Base-by-base conservation (phyloP, 2,329 filamentous ascomycete genomes). In the Scedosporium dehoogii region DNA sequence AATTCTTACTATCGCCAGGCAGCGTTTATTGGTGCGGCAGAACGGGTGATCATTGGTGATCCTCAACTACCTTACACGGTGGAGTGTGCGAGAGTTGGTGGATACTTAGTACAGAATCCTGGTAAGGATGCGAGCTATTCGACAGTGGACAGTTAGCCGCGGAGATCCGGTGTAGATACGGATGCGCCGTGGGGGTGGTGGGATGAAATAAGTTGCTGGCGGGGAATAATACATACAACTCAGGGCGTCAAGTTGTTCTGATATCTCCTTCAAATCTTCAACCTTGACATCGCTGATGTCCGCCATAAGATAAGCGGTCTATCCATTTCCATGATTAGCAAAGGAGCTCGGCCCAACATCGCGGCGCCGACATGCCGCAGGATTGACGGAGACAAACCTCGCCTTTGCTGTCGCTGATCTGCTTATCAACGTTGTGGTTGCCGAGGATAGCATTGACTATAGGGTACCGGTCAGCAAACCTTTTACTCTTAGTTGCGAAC, bases 401-500 rank as follows among this genome's bases (percentile, higher is more conserved):
- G 68, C 92, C 93, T 78, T 88, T 89, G 76, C 90, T 96, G 74
- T 97, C 94, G 59, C 91, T 94, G 80, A 96, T 97, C 78, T 99
- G 94, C 82, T 97, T 97, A 79, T 97, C 93, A 69, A 99, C 92
- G 74, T 99, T 99, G 80, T 99, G 92, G 70, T 96, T 87, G 53
- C 89, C 90, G 58, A 99, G 83, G 65, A 97, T 91, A 71, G 94
- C 90, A 80, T 99, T 99, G 67, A 99, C 94, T 87, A 66, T 10
- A 38, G 42, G 62, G 12, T 53, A 57, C 62, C 38, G 63, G 25
- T 23, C 56, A n/a, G 18, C 58, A 10, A 33, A 33, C 29, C 6
- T 51, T 21, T 6, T 14, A 58, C 16, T 4, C 25, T 3, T 10
- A n/a, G 14, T 64, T 33, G 29, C 29, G 29, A 33, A 33, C 6